A percentile compares a stretch with the other conserved stretches of the same genome.
These are phyloP conservation scores for Penicillium malachiteum DNA, from an alignment of 495 filamentous ascomycete genomes.

Conservation along the genomic window DNA sequence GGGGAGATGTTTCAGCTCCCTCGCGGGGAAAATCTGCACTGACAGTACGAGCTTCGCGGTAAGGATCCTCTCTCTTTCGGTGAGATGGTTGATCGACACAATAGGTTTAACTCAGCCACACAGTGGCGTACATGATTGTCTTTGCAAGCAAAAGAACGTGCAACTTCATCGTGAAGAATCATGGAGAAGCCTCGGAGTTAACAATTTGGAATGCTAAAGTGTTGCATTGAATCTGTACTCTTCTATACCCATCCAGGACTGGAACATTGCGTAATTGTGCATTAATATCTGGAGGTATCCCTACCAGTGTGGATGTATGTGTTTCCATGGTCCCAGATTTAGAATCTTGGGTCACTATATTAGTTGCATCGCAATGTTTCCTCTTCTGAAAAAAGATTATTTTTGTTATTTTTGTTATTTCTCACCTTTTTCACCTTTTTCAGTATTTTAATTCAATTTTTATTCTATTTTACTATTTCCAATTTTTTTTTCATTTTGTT, in stretches of 20 bases:
- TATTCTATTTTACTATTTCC: neutral
- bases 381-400: neutral
- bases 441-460: neutral
- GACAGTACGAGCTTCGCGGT: neutral
- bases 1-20: constrained; percentile 11
- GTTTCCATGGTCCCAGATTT: neutral
- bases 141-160: neutral
- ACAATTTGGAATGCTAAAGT: too few relatives aligned
- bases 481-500: neutral
- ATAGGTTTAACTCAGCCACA: constrained; percentile 19
- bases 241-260: too few relatives aligned
- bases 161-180: neutral
- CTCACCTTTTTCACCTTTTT: neutral
- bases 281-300: neutral
- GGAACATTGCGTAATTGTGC: neutral
- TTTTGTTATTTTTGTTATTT: neutral
- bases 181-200: neutral
- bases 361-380: neutral
- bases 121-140: constrained; percentile 9
- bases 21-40: constrained; percentile 8
- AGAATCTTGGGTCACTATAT: neutral
- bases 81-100: constrained; percentile 11
- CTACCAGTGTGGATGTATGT: neutral
- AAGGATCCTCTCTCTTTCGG: constrained; percentile 12
- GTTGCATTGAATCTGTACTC: too few relatives aligned